Conservation (phyloP, 495 filamentous ascomycete genomes). For the Penicillium atrosanguineum region DNA sequence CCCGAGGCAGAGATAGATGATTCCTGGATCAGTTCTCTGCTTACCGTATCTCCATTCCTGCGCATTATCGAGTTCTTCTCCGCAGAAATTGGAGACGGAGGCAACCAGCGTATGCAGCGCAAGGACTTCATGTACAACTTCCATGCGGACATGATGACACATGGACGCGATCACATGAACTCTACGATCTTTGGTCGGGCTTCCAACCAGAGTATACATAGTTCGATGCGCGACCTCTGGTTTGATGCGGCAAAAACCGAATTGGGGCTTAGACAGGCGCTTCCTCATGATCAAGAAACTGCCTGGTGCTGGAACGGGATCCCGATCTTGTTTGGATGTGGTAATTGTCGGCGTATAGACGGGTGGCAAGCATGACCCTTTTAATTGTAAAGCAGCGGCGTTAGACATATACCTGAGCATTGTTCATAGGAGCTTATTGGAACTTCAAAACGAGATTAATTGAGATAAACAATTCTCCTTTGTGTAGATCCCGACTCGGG, state of each 20-base stretch:
- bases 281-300: slow-evolving; percentile 34
- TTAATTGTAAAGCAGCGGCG: slow-evolving; percentile 6
- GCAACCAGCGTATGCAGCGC: slow-evolving; percentile 40
- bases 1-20: slow-evolving; percentile 35
- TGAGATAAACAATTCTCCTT: neutral
- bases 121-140: slow-evolving; percentile 50
- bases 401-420: slow-evolving; percentile 7
- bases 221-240: slow-evolving; percentile 41
- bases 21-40: slow-evolving; percentile 44
- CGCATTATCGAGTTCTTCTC: slow-evolving; percentile 47
- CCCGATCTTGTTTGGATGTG: slow-evolving; percentile 39
- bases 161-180: slow-evolving; percentile 42
- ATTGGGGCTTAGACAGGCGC: slow-evolving; percentile 26
- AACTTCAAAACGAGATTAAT: neutral
- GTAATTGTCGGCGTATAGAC: slow-evolving; percentile 25
- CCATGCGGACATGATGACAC: slow-evolving; percentile 34
- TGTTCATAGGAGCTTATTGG: neutral
- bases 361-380: slow-evolving; percentile 38
- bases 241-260: slow-evolving; percentile 40
- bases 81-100: slow-evolving; percentile 46
- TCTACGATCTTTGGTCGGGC: slow-evolving; percentile 36
- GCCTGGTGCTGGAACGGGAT: slow-evolving; percentile 33
- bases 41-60: slow-evolving; percentile 40
- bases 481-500: neutral
- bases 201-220: slow-evolving; percentile 33